Conservation (phyloP, 345 rosid species). For the Brassica carinata region DNA sequence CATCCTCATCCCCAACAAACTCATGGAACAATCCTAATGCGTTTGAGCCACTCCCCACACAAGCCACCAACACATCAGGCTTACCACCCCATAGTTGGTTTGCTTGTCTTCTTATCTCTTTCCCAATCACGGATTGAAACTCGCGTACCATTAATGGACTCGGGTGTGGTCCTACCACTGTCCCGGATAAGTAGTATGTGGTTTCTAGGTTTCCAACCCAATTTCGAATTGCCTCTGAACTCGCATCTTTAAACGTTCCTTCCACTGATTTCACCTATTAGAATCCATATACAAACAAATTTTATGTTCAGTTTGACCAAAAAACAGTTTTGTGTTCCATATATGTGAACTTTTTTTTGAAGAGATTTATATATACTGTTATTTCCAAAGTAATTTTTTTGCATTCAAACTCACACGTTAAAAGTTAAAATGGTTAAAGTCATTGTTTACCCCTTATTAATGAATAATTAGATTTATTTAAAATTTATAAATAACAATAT, state of each 20-base stretch:
- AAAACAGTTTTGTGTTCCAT: too few relatives aligned
- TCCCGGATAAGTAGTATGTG: constrained; percentile 55
- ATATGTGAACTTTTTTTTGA: not conserved
- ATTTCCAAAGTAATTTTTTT: too few relatives aligned
- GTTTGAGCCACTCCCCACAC: constrained; percentile 84
- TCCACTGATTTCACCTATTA: constrained; percentile 59
- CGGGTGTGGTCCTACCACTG: constrained; percentile 87
- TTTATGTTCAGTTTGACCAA: not conserved
- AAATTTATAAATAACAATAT: too few relatives aligned
- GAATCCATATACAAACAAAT: not conserved
- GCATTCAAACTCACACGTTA: too few relatives aligned
- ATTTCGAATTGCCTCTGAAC: constrained; percentile 68
- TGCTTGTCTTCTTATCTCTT: constrained; percentile 78
- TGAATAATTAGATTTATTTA: too few relatives aligned
- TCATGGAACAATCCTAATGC: constrained; percentile 84
- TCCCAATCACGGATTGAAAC: constrained; percentile 83
- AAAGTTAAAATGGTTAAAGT: too few relatives aligned
- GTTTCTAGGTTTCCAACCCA: constrained; percentile 59
- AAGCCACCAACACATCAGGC: constrained; percentile 79
- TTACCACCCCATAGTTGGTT: constrained; percentile 80
- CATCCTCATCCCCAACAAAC: constrained; percentile 60
- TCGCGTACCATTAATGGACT: constrained; percentile 77
- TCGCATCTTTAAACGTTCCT: constrained; percentile 71
- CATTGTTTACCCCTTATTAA: too few relatives aligned
- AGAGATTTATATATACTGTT: too few relatives aligned